These are phyloP conservation scores for Cornus kousa DNA, from an alignment of 148 eudicot genomes.

Conservation along the genomic window DNA sequence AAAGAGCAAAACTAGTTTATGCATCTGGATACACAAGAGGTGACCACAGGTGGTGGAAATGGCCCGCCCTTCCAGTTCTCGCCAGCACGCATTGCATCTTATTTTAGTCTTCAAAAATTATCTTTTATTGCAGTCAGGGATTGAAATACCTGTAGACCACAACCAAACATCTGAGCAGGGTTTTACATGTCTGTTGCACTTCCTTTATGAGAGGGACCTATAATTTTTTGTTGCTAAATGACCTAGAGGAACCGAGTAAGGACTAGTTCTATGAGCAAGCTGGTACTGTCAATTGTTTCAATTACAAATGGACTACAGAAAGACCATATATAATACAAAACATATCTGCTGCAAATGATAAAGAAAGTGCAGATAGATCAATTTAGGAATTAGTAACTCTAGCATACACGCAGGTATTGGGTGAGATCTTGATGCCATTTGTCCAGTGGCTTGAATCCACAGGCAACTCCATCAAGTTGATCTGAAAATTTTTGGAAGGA, in stretches of 20 bases:
- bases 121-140: constrained; percentile 8
- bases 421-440: no score
- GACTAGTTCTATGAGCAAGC: no score
- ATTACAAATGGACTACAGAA: no score
- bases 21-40: constrained; percentile 70
- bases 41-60: constrained; percentile 88
- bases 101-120: constrained; percentile 43
- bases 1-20: neutral
- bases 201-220: no score
- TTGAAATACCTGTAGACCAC: neutral
- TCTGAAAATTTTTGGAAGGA: no score
- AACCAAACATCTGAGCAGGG: neutral
- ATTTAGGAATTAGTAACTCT: neutral
- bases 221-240: no score
- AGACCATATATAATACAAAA: no score
- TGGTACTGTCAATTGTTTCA: no score
- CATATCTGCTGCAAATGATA: no score
- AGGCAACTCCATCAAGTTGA: neutral
- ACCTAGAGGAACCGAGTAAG: no score
- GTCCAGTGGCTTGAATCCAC: neutral
- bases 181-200: neutral
- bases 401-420: neutral
- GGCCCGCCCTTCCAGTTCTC: constrained; percentile 91
- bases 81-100: constrained; percentile 99
- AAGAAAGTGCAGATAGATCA: no score